phyloP scores from a whole-genome alignment of 225 moss, liverwort and hornwort species.

The Physcomitrellopsis africana region DNA sequence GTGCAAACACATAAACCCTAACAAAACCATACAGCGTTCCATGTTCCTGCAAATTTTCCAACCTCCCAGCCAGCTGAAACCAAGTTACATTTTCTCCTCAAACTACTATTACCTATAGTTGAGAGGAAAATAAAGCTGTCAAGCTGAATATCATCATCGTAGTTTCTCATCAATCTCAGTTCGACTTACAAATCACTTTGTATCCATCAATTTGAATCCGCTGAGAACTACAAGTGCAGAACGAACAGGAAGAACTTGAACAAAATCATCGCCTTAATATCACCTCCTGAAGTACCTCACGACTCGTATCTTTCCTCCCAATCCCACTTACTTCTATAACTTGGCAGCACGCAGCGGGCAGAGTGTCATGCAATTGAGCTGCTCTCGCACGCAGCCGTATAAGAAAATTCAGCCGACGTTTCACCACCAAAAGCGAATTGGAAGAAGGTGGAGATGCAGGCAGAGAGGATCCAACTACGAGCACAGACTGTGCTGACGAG shows the following conservation, averaged over 20 bases:
- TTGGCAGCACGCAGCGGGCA: background rate
- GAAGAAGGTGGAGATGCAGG: background rate
- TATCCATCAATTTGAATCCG: background rate
- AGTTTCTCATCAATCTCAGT: background rate
- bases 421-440: background rate
- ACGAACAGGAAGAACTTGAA: background rate
- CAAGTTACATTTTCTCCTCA: background rate
- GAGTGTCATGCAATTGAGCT: background rate
- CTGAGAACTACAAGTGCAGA: background rate
- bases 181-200: background rate
- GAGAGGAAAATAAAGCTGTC: background rate
- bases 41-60: no score
- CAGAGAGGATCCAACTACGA: constrained; percentile 4
- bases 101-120: background rate
- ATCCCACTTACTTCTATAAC: no score
- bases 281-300: no score
- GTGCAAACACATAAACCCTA: no score
- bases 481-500: no score
- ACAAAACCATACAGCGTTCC: no score
- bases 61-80: background rate
- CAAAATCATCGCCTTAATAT: no score
- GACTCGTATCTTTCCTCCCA: no score
- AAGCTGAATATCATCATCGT: background rate
- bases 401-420: background rate
- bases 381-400: background rate